phyloP scores from a whole-genome alignment of 2,329 filamentous ascomycete species.

The Venturiaceae sp. region DNA sequence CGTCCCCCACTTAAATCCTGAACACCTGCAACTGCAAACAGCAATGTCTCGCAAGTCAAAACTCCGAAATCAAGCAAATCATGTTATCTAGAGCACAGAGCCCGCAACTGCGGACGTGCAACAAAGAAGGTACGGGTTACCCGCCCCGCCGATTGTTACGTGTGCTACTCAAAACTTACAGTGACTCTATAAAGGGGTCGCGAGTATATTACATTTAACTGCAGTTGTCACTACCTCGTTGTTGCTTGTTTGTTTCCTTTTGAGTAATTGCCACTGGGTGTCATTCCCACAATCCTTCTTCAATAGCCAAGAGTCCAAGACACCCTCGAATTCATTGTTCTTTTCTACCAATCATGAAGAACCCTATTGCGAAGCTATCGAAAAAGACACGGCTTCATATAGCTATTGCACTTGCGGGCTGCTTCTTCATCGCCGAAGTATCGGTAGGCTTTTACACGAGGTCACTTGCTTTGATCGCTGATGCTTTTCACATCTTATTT shows the following conservation, averaged over 20 bases:
- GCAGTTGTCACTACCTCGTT: not conserved
- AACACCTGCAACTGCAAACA: not conserved
- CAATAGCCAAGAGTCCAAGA: not conserved
- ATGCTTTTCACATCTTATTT: constrained; percentile 54
- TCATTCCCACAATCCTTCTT: not conserved
- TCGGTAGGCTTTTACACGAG: constrained; percentile 58
- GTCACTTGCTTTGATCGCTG: constrained; percentile 63
- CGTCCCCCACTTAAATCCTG: not conserved
- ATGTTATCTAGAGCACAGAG: not conserved
- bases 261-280: not conserved
- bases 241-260: not conserved
- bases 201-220: not conserved
- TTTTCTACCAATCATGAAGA: not conserved
- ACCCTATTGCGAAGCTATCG: not conserved
- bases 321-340: not conserved
- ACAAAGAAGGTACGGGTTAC: no score
- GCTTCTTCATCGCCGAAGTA: constrained; percentile 10
- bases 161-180: not conserved
- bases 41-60: not conserved
- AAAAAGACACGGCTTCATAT: not conserved
- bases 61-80: not conserved
- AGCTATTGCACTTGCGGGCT: constrained; percentile 7
- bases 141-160: no score
- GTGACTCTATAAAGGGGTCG: not conserved
- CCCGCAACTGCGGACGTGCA: not conserved